Evolutionary conservation across 2,329 filamentous ascomycete genomes (phyloP), one percentile per base, ranked within the genome.

Genomic region (Septoria linicola): DNA sequence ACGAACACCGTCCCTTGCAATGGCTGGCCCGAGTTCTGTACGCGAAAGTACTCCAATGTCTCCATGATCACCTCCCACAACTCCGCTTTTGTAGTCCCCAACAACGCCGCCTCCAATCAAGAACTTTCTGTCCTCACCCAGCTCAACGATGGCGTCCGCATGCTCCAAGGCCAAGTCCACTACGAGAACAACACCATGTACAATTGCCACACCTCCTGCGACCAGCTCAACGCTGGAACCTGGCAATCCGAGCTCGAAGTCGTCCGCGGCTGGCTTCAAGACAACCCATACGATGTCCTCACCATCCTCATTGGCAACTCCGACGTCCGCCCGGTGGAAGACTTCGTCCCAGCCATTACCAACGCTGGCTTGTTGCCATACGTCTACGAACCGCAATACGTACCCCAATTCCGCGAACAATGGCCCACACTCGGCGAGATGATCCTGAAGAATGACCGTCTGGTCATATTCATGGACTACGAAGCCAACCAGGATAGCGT

Each of bases 241-340:
- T 85, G 93, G 43, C 82, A 85, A 47, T 74, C 80, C 36, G 93
- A 89, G 73, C 81, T 96, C 27, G 74, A 74, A 5, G 77, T 75
- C 0, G 86, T 96, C 10, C 77, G 76, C 30, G 68, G 74, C 36
- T 96, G 91, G 91, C 82, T 96, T 2, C 77, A 79, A 5, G 62
- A 66, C 0, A 83, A 96, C 61, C 90, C 89, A 0, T 92, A 89
- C 72, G 91, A 96, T 59, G 87, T 96, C 1, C 81, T 96, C 20
- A 91, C 89, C 1, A 84, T 96, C 58, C 76, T 96, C 14, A 83
- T 96, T 43, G 89, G 85, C 51, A 96, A 96, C 68, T 84, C 81
- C 63, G 87, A 90, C 71, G 87, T 86, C 66, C 83, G 84, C n/a
- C 72, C 75, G 3, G 75, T 86, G 1, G 70, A 69, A 3, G 78